These are phyloP conservation scores for Sporothrix variecibatus DNA, from an alignment of 2,329 filamentous ascomycete genomes.

Conservation along the genomic window DNA sequence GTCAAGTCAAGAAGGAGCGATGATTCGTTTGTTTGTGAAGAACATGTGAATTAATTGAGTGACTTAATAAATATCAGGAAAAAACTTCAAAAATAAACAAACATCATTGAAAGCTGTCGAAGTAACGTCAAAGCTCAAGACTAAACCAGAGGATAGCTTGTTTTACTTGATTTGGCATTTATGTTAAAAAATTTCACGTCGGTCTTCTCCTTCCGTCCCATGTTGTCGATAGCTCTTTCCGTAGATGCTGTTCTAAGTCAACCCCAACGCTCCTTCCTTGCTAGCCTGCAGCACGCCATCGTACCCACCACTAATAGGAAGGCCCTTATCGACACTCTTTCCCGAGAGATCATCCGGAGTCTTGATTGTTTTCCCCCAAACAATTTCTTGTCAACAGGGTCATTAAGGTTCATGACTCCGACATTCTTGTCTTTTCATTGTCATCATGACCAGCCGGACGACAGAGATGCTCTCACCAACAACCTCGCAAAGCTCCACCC, in stretches of 20 bases:
- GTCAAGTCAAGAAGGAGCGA: neutral
- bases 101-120: too few species aligned
- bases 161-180: too few species aligned
- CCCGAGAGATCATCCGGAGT: neutral
- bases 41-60: neutral
- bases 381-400: neutral
- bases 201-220: neutral
- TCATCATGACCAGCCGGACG: neutral
- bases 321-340: neutral
- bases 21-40: neutral
- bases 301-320: neutral
- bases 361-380: neutral
- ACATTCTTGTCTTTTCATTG: neutral
- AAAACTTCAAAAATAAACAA: too few species aligned
- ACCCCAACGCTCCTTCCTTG: neutral
- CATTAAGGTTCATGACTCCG: neutral
- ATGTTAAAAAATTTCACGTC: neutral
- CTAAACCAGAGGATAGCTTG: too few species aligned
- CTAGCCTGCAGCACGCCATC: slow-evolving; percentile 13
- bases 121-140: too few species aligned
- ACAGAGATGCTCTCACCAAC: neutral
- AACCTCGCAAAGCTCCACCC: neutral
- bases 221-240: neutral
- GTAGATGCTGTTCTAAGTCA: neutral
- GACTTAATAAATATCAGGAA: neutral